Conservation (phyloP, 805 yeast genomes). For the Spathaspora girioi region DNA sequence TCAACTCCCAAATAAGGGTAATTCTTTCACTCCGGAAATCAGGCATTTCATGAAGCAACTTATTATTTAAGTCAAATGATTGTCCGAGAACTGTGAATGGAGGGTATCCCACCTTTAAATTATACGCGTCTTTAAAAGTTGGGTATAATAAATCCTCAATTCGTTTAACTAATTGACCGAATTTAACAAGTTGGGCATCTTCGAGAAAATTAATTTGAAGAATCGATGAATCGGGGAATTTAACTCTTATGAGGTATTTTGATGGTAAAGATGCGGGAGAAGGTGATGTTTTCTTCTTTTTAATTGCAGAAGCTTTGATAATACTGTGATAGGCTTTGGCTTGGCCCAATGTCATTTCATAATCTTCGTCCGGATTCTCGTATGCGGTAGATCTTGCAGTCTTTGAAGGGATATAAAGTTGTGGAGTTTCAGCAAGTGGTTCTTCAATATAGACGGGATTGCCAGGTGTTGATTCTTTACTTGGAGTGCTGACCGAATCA, state of each 20-base stretch:
- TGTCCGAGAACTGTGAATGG: constrained; percentile 30
- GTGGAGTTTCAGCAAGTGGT: constrained; percentile 14
- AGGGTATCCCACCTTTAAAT: constrained; percentile 33
- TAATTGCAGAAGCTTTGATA: constrained; percentile 22
- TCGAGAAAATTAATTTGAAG: constrained; percentile 29
- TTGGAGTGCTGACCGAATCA: neutral
- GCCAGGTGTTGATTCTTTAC: neutral
- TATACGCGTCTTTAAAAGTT: constrained; percentile 24
- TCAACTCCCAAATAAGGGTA: constrained; percentile 34
- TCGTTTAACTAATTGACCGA: constrained; percentile 35
- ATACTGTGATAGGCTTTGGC: constrained; percentile 34
- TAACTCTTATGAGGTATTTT: constrained; percentile 28
- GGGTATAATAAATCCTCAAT: constrained; percentile 31
- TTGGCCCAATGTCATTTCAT: constrained; percentile 35
- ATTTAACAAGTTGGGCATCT: constrained; percentile 19
- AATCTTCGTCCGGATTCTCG: constrained; percentile 42
- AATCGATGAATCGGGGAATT: constrained; percentile 37
- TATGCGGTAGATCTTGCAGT: constrained; percentile 12
- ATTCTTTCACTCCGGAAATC: constrained; percentile 29
- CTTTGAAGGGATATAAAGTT: constrained; percentile 16
- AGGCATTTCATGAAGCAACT: constrained; percentile 21
- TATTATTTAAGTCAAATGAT: constrained; percentile 25
- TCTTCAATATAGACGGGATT: neutral
- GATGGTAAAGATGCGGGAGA: constrained; percentile 14
- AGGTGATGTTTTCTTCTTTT: constrained; percentile 10